Evolutionary conservation across 345 rosid species (phyloP), one percentile per base, ranked within the genome.

Genomic region (Citrus sp.): DNA sequence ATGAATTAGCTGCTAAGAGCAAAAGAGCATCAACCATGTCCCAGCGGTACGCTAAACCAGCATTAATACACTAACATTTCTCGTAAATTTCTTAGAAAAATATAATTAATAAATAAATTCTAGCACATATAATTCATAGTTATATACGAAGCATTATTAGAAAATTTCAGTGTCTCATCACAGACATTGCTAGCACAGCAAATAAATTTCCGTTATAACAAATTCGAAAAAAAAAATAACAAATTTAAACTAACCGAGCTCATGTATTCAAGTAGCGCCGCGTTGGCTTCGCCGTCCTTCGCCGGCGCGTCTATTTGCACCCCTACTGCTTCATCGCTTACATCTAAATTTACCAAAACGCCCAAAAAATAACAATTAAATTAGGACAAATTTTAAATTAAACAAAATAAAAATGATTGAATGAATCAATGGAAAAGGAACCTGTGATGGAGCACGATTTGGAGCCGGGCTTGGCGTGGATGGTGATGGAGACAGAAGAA

Each of bases 401-500:
- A 46, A 67, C 18, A 46, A 51, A 46, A 67, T 12, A 46, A 38
- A 37, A 25, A 51, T 14, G 18, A 14, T 63, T 28, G 21, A 54
- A 32, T 19, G 14, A 21, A 72, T 30, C 19, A 9, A 7, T 22
- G 24, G 22, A 38, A 9, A 10, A n/a, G 22, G 16, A 61, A 96
- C 99, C 97, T 1, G 99, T 92, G 87, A 96, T 84, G 81, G 95
- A 89, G 80, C 97, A 88, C 22, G 90, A 87, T 83, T 96, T 94
- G 84, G 97, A 88, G 82, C 98, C 97, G 51, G 99, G 97, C 85
- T 96, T 96, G 71, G 98, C 97, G 88, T 96, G 97, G 78, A 94
- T 89, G 87, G 96, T 87, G 87, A 95, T 91, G 71, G 95, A 92
- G 19, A 94, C 97, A 49, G 97, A 91, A 32, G 94, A 91, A 68